Conservation (phyloP, 164 flowering plant genomes). For the Tetracentron sinense region DNA sequence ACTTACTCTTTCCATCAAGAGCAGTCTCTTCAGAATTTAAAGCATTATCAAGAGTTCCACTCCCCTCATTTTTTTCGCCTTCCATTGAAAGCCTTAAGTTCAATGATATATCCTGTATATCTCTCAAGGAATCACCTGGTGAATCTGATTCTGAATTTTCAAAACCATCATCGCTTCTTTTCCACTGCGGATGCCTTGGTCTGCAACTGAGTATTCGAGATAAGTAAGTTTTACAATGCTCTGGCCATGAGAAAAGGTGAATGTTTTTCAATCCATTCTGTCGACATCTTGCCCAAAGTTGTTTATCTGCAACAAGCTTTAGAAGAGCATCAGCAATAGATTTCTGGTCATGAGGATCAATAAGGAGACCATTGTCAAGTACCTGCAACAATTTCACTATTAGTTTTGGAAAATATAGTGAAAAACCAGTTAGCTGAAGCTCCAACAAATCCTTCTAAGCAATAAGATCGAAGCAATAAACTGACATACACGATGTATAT, state of each 20-base stretch:
- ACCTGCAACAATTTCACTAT: slow-evolving; percentile 42
- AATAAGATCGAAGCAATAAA: neutral
- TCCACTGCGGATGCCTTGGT: slow-evolving; percentile 92
- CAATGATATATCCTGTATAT: slow-evolving; percentile 84
- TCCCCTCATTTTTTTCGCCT: slow-evolving; percentile 61
- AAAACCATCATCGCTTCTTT: slow-evolving; percentile 35
- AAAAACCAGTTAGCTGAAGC: slow-evolving; percentile 1
- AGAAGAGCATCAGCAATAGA: slow-evolving; percentile 90
- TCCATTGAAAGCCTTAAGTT: slow-evolving; percentile 81
- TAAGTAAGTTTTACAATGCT: slow-evolving; percentile 86
- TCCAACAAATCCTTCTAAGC: neutral
- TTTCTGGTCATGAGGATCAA: slow-evolving; percentile 97
- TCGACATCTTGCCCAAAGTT: slow-evolving; percentile 85
- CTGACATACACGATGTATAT: slow-evolving; percentile 72
- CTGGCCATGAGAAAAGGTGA: slow-evolving; percentile 98
- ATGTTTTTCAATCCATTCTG: slow-evolving; percentile 90
- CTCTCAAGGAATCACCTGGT: slow-evolving; percentile 84
- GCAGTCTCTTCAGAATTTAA: slow-evolving; percentile 41
- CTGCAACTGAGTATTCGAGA: slow-evolving; percentile 76
- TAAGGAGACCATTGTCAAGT: slow-evolving; percentile 92
- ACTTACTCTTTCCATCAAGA: slow-evolving; percentile 41
- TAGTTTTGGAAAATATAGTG: neutral
- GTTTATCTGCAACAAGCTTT: slow-evolving; percentile 92
- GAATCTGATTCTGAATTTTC: slow-evolving; percentile 69
- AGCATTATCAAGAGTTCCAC: slow-evolving; percentile 37